Conservation (phyloP, 306 rosid genomes). For the Geum urbanum region DNA sequence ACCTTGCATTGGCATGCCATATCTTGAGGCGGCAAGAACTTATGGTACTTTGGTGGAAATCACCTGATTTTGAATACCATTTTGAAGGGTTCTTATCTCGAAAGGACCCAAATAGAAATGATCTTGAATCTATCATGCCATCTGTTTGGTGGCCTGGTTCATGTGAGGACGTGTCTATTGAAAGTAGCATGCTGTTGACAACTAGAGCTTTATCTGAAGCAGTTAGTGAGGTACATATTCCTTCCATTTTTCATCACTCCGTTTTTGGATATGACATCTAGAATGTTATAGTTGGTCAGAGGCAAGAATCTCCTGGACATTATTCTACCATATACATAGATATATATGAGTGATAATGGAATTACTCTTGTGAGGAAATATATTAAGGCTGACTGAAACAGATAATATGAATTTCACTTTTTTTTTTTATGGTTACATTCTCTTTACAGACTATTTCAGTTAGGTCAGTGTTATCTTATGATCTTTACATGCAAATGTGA, state of each 20-base stretch:
- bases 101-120: slow-evolving; percentile 82
- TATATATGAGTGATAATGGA: neutral
- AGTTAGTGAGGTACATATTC: slow-evolving; percentile 59
- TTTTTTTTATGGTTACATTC: neutral
- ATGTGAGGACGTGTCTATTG: slow-evolving; percentile 67
- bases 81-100: slow-evolving; percentile 89
- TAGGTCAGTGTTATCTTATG: neutral
- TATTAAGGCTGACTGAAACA: neutral
- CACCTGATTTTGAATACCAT: slow-evolving; percentile 71
- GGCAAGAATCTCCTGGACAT: neutral
- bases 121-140: slow-evolving; percentile 88
- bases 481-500: neutral
- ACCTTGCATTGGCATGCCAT: slow-evolving; percentile 82
- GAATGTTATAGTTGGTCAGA: neutral
- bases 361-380: neutral
- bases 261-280: neutral
- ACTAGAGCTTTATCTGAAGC: slow-evolving; percentile 84
- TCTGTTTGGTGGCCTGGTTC: slow-evolving; percentile 98
- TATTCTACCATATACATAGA: neutral
- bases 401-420: neutral
- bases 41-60: slow-evolving; percentile 97
- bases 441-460: neutral
- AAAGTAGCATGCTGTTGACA: slow-evolving; percentile 75
- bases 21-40: slow-evolving; percentile 70
- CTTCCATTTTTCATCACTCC: neutral